A percentile compares a stretch with the other conserved stretches of the same genome.
These are phyloP conservation scores for Neurospora sp. DNA, from an alignment of 495 filamentous ascomycete species.

Conservation along the genomic window DNA sequence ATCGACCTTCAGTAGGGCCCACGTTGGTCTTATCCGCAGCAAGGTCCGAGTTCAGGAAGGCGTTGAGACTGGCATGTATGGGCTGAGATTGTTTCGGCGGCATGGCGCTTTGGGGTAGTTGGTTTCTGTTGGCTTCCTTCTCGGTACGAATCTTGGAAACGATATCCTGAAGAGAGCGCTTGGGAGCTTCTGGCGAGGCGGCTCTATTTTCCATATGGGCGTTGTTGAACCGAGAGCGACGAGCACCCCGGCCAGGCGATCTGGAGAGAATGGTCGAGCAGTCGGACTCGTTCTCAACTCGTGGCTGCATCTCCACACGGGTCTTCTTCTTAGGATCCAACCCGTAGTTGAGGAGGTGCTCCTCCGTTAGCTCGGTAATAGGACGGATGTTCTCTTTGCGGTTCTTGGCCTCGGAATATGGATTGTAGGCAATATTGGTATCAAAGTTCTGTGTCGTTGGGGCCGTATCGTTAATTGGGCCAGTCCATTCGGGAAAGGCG, in stretches of 20 bases:
- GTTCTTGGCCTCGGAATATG: constrained; percentile 5
- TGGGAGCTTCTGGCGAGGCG: constrained; percentile 10
- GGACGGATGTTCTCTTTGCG: constrained; percentile 34
- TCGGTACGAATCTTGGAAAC: constrained; percentile 22
- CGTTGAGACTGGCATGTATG: neutral
- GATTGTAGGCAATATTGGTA: constrained; percentile 6
- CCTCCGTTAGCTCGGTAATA: constrained; percentile 8
- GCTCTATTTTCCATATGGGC: constrained; percentile 1
- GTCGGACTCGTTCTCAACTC: constrained; percentile 35
- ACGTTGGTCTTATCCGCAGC: constrained; percentile 12
- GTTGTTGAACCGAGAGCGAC: constrained; percentile 18
- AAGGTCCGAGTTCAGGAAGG: neutral
- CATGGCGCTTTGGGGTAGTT: constrained; percentile 5
- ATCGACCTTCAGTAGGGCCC: constrained; percentile 29
- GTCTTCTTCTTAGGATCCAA: constrained; percentile 20
- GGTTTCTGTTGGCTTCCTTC: constrained; percentile 10
- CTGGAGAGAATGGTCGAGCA: constrained; percentile 28
- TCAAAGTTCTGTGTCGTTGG: constrained; percentile 14
- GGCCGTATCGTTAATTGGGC: constrained; percentile 12
- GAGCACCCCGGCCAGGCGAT: constrained; percentile 8
- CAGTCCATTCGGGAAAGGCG: constrained; percentile 51
- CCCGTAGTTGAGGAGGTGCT: constrained; percentile 18
- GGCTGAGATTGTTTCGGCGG: constrained; percentile 13
- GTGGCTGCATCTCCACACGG: constrained; percentile 33
- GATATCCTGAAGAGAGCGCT: constrained; percentile 22